Base-by-base conservation (phyloP, 1,284 basidiomycete species). In the Moesziomyces antarcticus region DNA sequence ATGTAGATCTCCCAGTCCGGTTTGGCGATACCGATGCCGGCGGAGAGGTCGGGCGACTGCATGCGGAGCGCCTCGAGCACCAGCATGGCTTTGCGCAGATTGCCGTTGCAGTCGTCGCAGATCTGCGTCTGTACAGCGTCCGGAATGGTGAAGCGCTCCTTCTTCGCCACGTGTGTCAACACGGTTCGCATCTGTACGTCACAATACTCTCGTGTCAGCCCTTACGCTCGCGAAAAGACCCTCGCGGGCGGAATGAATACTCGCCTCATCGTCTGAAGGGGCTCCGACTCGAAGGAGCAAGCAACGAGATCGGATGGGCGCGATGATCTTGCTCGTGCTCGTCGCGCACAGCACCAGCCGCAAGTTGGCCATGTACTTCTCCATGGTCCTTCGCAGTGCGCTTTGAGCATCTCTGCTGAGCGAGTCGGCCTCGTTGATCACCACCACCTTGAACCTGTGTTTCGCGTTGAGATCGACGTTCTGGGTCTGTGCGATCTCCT, bases 1-100 rank as follows among this genome's bases (percentile, higher is more conserved):
- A 94, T 95, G 83, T 97, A 99, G n/a, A 91, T 92, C 85, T 99
- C 96, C 97, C 97, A 99, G 82, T 99, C 97, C 14, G 97, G 95
- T 85, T 97, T 94, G 16, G 95, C 85, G 14, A 86, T 93, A 51
- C 94, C 92, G 42, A 85, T 22, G 90, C 44, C 92, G 89, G 69
- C 92, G 85, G 78, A 52, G 21, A 68, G 46, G 53, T 64, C 67
- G 22, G 66, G 78, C 30, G 80, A 80, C 56, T 83, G 81, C 91
- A 97, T 97, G 80, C 93, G 93, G 79, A 98, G 88, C 16, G 96
- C 93, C 85, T 99, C 97, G 51, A 99, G 89, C 18, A 97, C 91
- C 24, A 99, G 89, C 60, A 99, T 87, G 0, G 96, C 97, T 85
- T 97, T 97, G 65, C 97, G 90, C 79, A 98, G 87, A 85, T 99